Percentiles rank a stretch among this genome's conserved stretches.
phyloP scores from a whole-genome alignment of 208 protist genomes.

The Trypanosoma lewisi region DNA sequence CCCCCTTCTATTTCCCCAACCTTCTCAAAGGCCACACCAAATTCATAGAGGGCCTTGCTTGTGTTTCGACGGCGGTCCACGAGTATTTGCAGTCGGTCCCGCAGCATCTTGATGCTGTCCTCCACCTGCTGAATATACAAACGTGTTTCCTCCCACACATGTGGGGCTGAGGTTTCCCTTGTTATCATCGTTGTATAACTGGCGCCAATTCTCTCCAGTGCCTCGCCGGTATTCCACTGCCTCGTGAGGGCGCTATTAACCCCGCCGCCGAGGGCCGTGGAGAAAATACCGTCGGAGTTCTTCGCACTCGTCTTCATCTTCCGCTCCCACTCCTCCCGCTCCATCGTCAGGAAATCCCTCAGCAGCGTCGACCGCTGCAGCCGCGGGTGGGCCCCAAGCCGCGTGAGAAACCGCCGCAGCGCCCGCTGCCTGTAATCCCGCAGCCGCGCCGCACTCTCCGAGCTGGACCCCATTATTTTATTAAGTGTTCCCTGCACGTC shows the following conservation, averaged over 20 bases:
- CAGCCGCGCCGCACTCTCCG: constrained; percentile 26
- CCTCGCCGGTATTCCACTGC: constrained; percentile 19
- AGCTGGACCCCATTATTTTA: constrained; percentile 32
- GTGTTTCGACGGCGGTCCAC: constrained; percentile 40
- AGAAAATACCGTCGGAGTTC: constrained; percentile 24
- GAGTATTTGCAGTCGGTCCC: constrained; percentile 40
- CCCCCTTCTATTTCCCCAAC: constrained; percentile 60
- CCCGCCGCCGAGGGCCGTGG: constrained; percentile 20
- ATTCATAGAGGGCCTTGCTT: constrained; percentile 37
- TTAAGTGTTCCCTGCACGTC: constrained; percentile 70
- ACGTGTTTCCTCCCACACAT: constrained; percentile 34
- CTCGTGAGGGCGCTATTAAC: constrained; percentile 23
- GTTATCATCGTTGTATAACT: constrained; percentile 16
- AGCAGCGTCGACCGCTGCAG: constrained; percentile 54
- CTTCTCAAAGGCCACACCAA: constrained; percentile 44
- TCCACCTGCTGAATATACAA: constrained; percentile 49
- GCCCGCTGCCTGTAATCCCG: constrained; percentile 78
- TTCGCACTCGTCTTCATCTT: constrained; percentile 41
- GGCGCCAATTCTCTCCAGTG: not conserved
- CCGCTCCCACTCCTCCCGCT: constrained; percentile 71
- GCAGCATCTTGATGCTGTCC: constrained; percentile 33
- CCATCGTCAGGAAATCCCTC: constrained; percentile 67
- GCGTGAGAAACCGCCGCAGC: constrained; percentile 70
- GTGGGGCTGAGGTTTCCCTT: constrained; percentile 10
- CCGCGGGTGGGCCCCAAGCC: constrained; percentile 71